Percentiles rank a stretch among this genome's conserved stretches.
These are phyloP conservation scores for Tolypocladium tundrense DNA, from an alignment of 2,329 filamentous ascomycete species.

Conservation along the genomic window DNA sequence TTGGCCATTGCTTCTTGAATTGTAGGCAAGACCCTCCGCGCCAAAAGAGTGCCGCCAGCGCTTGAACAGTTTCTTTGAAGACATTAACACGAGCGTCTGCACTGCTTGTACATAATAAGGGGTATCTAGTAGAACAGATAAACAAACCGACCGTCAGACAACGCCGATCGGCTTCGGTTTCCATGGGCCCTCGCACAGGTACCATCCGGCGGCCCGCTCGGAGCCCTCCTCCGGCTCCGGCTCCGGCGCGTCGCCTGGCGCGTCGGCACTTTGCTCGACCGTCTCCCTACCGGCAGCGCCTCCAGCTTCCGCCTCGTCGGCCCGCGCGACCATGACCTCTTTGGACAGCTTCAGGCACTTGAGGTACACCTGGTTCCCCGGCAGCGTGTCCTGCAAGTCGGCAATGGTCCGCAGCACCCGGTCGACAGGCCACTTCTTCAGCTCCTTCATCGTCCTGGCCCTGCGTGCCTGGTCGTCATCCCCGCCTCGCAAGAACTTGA, in stretches of 20 bases:
- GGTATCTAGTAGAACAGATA: background rate
- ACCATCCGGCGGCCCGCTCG: conserved; percentile 29
- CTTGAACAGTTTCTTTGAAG: background rate
- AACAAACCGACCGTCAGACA: conserved; percentile 20
- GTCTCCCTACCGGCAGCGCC: background rate
- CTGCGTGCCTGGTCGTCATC: conserved; percentile 16
- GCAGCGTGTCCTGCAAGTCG: conserved; percentile 27
- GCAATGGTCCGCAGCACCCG: conserved; percentile 26
- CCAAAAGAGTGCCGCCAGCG: too few relatives aligned
- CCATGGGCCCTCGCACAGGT: conserved; percentile 41
- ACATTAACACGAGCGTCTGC: background rate
- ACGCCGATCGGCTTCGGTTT: conserved; percentile 48
- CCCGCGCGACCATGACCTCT: conserved; percentile 23
- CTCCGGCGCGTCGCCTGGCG: background rate
- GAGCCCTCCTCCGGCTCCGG: conserved; percentile 2
- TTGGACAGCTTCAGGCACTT: conserved; percentile 33
- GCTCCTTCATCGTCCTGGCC: conserved; percentile 14
- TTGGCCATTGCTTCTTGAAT: background rate
- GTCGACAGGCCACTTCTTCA: conserved; percentile 25
- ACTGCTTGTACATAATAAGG: background rate
- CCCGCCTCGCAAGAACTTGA: conserved; percentile 27
- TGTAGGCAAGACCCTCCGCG: background rate
- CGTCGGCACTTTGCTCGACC: background rate
- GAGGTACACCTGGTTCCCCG: conserved; percentile 32
- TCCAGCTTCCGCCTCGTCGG: conserved; percentile 1